Conservation (phyloP, 2,329 filamentous ascomycete species). For the Nemania sp. region DNA sequence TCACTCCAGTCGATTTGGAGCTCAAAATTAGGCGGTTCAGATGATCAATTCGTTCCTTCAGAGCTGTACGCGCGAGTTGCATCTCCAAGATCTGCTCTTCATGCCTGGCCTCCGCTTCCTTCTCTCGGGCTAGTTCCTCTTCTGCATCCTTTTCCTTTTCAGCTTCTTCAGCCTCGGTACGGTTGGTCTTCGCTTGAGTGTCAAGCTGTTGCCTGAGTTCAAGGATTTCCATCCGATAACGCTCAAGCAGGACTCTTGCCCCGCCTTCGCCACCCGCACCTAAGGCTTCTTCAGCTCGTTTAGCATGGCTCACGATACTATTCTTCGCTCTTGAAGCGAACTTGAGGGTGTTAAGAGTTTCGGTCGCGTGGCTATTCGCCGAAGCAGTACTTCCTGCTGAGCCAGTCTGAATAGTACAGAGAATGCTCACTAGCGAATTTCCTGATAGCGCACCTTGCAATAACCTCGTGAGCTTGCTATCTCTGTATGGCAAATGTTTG, state of each 20-base stretch:
- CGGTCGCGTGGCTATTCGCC: constrained; percentile 80
- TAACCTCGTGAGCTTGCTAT: constrained; percentile 95
- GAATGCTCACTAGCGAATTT: constrained; percentile 93
- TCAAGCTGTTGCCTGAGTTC: constrained; percentile 86
- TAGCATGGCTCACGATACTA: constrained; percentile 96
- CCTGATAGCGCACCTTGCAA: constrained; percentile 93
- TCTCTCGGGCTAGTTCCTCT: constrained; percentile 78
- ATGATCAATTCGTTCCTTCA: constrained; percentile 98
- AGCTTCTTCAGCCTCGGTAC: constrained; percentile 71
- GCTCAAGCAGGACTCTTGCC: constrained; percentile 87
- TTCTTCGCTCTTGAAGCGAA: constrained; percentile 98
- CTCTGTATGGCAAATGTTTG: constrained; percentile 94
- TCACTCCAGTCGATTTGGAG: constrained; percentile 95
- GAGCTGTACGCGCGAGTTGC: constrained; percentile 92
- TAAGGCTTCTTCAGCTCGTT: constrained; percentile 90
- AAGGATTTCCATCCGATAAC: constrained; percentile 92
- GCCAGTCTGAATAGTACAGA: constrained; percentile 96
- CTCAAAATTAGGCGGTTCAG: constrained; percentile 94
- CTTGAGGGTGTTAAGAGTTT: constrained; percentile 96
- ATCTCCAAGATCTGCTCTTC: constrained; percentile 99
- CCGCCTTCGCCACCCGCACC: constrained; percentile 85
- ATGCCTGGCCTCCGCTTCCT: constrained; percentile 86
- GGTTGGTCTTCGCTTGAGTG: constrained; percentile 77
- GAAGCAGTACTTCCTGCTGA: constrained; percentile 77
- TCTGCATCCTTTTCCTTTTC: constrained; percentile 73